Base-by-base conservation (phyloP, 2,329 filamentous ascomycete species). In the Phialocephala subalpina region DNA sequence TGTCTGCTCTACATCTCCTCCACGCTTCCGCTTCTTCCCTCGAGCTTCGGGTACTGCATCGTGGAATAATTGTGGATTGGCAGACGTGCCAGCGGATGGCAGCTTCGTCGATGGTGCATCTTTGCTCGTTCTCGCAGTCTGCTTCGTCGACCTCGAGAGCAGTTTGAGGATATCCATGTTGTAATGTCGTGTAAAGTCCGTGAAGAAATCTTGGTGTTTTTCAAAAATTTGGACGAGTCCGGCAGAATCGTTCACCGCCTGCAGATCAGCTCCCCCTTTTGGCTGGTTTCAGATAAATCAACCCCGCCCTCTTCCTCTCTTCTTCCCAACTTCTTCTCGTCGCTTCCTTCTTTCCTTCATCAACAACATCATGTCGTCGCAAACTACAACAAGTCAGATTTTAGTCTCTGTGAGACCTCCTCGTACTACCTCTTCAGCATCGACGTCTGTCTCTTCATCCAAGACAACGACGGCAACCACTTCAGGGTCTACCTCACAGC, bases 21-120 rank as follows among this genome's bases (percentile, higher is more conserved):
- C 80, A 62, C 86, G 81, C 78, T 90, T 90, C 70, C 87, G 82
- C 79, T 88, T 89, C 71, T 83, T 82, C 63, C 81, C 80, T 64
- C 78, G 74, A 62, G 79, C 78, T 52, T 70, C 70, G 22, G 72
- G 72, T 27, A 84, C 79, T 18, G 83, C 76, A 74, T 89, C 87
- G 78, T 90, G 84, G 78, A 87, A 93, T 36, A 93, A 84, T 77
- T 93, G 91, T 9, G 91, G 90, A 72, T 90, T 90, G 52, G 85
- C 80, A 68, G 82, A 82, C 25, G 84, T 86, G 67, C 90, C 90
- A 60, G 87, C 86, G 3, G 90, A 92, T 7, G 90, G 90, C 36
- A 91, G 80, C 63, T 82, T 84, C 6, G 49, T 29, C 2, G 80
- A 73, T 22, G 78, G 68, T 35, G 73, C 73, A 35, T 77, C 75